Percentiles rank a stretch among this genome's conserved stretches.
phyloP scores from a whole-genome alignment of 2,329 filamentous ascomycete species.

The Calycina marina region DNA sequence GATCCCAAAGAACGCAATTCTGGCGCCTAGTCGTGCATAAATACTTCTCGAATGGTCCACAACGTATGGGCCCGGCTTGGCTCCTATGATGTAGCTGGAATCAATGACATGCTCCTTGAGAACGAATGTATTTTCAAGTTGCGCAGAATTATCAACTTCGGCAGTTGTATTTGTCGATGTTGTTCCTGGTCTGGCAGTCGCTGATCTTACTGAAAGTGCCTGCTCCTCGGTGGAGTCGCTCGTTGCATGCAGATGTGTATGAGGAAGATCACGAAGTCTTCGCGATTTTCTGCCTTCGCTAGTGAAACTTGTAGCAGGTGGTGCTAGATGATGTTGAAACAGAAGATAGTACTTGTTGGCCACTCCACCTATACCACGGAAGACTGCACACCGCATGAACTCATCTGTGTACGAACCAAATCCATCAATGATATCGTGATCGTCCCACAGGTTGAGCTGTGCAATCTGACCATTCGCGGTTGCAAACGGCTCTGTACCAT shows the following conservation, averaged over 20 bases:
- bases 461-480: conserved; percentile 81
- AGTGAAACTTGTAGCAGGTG: conserved; percentile 63
- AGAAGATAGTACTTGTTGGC: conserved; percentile 98
- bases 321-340: conserved; percentile 88
- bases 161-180: conserved; percentile 35
- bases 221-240: too few relatives aligned
- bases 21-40: conserved; percentile 69
- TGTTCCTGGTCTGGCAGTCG: conserved; percentile 36
- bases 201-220: too few relatives aligned
- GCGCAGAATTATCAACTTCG: conserved; percentile 47
- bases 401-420: conserved; percentile 88
- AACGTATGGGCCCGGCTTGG: conserved; percentile 66
- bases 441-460: conserved; percentile 96
- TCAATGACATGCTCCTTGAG: conserved; percentile 42
- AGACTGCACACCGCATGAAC: conserved; percentile 87
- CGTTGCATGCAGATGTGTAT: too few relatives aligned
- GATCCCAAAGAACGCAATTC: conserved; percentile 73
- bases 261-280: neutral
- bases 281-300: neutral
- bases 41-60: conserved; percentile 75
- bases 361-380: conserved; percentile 78
- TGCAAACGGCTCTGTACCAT: conserved; percentile 70
- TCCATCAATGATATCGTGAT: conserved; percentile 86
- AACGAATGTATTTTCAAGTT: conserved; percentile 64
- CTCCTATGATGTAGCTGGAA: conserved; percentile 51